Conservation (phyloP, 116 monocot species). For the Posidonia oceanica region DNA sequence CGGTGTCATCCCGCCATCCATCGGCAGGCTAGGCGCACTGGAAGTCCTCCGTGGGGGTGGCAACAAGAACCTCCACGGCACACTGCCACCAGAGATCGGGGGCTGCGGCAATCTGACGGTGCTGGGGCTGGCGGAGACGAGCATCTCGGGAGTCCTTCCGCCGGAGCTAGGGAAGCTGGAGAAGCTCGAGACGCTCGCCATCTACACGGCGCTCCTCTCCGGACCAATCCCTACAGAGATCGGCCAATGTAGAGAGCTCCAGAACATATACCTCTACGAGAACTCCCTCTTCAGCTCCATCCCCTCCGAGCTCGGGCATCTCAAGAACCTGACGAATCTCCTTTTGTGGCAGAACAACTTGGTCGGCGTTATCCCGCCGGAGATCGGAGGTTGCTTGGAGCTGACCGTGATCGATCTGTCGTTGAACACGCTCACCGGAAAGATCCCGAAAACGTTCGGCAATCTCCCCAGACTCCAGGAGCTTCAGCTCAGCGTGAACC, state of each 20-base stretch:
- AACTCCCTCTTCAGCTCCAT: constrained; percentile 64
- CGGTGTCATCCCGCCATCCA: constrained; percentile 40
- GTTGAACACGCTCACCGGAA: constrained; percentile 57
- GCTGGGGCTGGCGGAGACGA: constrained; percentile 81
- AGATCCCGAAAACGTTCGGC: constrained; percentile 46
- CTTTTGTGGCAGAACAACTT: constrained; percentile 86
- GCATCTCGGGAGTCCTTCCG: constrained; percentile 61
- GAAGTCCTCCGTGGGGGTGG: constrained; percentile 64
- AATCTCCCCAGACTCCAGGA: constrained; percentile 49
- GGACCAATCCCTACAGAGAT: constrained; percentile 75
- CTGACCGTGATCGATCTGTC: constrained; percentile 55
- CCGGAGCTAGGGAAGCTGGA: constrained; percentile 37
- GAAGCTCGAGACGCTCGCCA: constrained; percentile 57
- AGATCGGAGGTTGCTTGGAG: constrained; percentile 33
- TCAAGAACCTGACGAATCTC: constrained; percentile 41
- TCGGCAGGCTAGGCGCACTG: constrained; percentile 34
- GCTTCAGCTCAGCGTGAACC: constrained; percentile 78
- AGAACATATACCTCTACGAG: constrained; percentile 73
- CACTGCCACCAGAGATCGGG: constrained; percentile 63
- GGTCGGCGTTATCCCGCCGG: constrained; percentile 68
- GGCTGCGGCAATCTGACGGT: constrained; percentile 48
- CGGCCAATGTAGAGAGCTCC: constrained; percentile 45
- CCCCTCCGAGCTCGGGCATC: constrained; percentile 38
- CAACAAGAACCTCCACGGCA: constrained; percentile 63
- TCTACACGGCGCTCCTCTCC: constrained; percentile 75